Percentiles rank a stretch among this genome's conserved stretches.
phyloP scores from a whole-genome alignment of 306 rosid species.

The Lathyrus oleraceus region DNA sequence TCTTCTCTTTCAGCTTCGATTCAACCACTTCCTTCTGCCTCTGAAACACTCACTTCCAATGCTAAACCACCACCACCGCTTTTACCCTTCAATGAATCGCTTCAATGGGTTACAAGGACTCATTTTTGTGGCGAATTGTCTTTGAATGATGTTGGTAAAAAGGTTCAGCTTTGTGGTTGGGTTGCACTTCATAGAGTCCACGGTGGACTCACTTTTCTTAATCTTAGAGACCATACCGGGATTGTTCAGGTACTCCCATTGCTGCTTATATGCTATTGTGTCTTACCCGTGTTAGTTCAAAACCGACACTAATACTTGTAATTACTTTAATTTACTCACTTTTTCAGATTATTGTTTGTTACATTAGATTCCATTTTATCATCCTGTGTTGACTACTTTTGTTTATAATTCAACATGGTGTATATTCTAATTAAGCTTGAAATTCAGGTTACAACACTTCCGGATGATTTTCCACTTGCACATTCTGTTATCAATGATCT shows the following conservation, averaged over 20 bases:
- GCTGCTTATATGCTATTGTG: too few species aligned
- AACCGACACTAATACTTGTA: too few species aligned
- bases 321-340: too few species aligned
- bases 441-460: constrained; percentile 80
- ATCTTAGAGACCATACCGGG: constrained; percentile 85
- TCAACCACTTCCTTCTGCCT: constrained; percentile 36
- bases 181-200: constrained; percentile 93
- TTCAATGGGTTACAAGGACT: constrained; percentile 72
- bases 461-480: constrained; percentile 83
- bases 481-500: constrained; percentile 65
- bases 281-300: too few species aligned
- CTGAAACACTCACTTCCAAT: constrained; percentile 47
- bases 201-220: constrained; percentile 81
- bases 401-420: background rate
- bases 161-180: constrained; percentile 86
- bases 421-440: constrained; percentile 36
- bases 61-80: constrained; percentile 22
- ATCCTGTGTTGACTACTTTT: too few species aligned
- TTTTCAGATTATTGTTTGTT: too few species aligned
- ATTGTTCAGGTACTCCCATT: constrained; percentile 62
- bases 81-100: constrained; percentile 43
- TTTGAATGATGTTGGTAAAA: constrained; percentile 58
- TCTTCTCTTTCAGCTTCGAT: constrained; percentile 43
- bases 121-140: constrained; percentile 64
- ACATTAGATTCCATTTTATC: too few species aligned